Evolutionary conservation across 2,329 filamentous ascomycete species (phyloP), one percentile per base, ranked within the genome.

Genomic region (Colletotrichum sp.): DNA sequence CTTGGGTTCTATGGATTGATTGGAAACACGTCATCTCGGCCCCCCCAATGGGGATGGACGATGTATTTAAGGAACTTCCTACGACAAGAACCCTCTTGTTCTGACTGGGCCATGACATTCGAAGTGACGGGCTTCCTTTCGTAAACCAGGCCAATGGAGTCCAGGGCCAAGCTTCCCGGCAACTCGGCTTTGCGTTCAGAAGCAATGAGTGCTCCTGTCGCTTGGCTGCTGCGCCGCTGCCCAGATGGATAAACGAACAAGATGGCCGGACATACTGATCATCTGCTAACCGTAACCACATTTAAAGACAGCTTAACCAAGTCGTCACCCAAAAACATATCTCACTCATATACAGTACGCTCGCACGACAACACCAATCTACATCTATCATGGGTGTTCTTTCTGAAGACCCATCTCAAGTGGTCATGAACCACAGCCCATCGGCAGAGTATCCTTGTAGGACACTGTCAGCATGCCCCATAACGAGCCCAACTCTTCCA

Each of bases 191-290:
- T 12, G 6, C 16, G 29, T 55, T 16, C 54, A 47, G 34, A n/a
- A 18, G 16, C 11, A n/a, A n/a, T n/a, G n/a, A n/a, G n/a, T n/a
- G n/a, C n/a, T n/a, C n/a, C n/a, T n/a, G n/a, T n/a, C n/a, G 18
- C 66, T 69, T 63, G 57, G 66, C 57, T 31, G 66, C 66, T 69
- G 66, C 66, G 66, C 66, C 66, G 16, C 57, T 36, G 66, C 66
- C 57, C 66, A 67, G 65, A 13, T 58, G 18, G 11, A 21, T 13
- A n/a, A 6, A 21, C 5, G 9, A 47, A 21, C 38, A 21, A 47
- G 43, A 47, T 0, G 43, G 11, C 43, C 43, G n/a, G n/a, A n/a
- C n/a, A 21, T 47, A 47, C 43, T 47, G 13, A 47, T 47, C 11
- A 7, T 4, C 43, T 21, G n/a, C n/a, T 13, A 47, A 47, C 18